Conservation (phyloP, 352 stramenopile genomes). For the Paralagenidium karlingii region DNA sequence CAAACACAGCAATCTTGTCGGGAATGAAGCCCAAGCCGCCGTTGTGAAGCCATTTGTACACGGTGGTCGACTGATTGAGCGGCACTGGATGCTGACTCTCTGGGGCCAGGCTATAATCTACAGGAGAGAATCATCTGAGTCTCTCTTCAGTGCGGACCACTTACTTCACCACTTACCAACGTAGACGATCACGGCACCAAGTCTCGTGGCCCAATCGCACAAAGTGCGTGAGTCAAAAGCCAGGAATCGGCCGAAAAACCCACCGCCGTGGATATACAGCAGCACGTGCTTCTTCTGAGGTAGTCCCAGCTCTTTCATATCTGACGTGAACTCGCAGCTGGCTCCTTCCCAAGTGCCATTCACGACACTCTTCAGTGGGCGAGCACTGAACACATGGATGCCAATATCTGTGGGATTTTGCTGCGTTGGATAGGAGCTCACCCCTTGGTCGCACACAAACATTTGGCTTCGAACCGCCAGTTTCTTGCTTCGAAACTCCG, state of each 20-base stretch:
- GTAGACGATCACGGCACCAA: conserved; percentile 80
- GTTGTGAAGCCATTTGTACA: conserved; percentile 79
- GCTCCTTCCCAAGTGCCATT: conserved; percentile 58
- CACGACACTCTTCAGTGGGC: conserved; percentile 43
- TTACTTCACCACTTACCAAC: conserved; percentile 31
- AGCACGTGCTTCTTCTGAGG: conserved; percentile 55
- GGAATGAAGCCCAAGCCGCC: conserved; percentile 62
- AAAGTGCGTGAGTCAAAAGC: conserved; percentile 74
- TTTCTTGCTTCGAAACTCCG: conserved; percentile 41
- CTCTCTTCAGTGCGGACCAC: neutral
- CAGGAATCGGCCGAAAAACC: conserved; percentile 82
- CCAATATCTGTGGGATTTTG: conserved; percentile 41
- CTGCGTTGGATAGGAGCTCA: conserved; percentile 12
- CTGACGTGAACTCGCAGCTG: conserved; percentile 25
- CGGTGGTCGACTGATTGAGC: conserved; percentile 59
- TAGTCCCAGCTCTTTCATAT: conserved; percentile 62
- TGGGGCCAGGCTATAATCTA: conserved; percentile 73
- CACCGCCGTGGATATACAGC: conserved; percentile 78
- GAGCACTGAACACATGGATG: conserved; percentile 56
- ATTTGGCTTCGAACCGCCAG: conserved; percentile 52
- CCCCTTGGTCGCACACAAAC: conserved; percentile 27
- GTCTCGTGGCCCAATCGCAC: conserved; percentile 43
- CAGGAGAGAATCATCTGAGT: conserved; percentile 2
- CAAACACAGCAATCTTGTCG: conserved; percentile 60
- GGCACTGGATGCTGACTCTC: conserved; percentile 73